phyloP scores from a whole-genome alignment of 768 basidiomycete species.

The Amanita pallidorosea region DNA sequence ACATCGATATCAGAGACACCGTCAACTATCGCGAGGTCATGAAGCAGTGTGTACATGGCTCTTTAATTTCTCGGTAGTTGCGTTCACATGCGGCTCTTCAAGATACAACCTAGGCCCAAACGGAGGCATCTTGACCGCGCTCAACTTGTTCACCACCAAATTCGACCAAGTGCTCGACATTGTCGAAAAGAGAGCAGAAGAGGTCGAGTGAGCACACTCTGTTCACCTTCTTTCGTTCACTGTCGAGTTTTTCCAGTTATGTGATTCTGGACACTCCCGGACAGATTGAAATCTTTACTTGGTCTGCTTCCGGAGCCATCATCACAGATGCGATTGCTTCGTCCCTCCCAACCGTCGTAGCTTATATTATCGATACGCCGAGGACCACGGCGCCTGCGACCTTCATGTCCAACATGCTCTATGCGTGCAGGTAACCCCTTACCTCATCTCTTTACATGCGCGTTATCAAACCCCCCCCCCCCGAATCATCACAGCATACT shows the following conservation, averaged over 20 bases:
- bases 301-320: slow-evolving; percentile 98
- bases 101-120: slow-evolving; percentile 99
- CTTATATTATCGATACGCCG: slow-evolving; percentile 96
- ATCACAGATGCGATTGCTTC: slow-evolving; percentile 97
- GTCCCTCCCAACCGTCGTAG: slow-evolving; percentile 86
- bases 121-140: slow-evolving; percentile 92
- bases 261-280: slow-evolving; percentile 96
- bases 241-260: slow-evolving; percentile 42
- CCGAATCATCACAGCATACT: slow-evolving; percentile 53
- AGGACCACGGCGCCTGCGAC: slow-evolving; percentile 90
- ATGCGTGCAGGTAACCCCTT: slow-evolving; percentile 77
- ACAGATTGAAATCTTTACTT: slow-evolving; percentile 99
- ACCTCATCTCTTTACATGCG: not conserved
- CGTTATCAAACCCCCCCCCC: not conserved
- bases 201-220: slow-evolving; percentile 59
- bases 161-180: slow-evolving; percentile 92
- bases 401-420: slow-evolving; percentile 99
- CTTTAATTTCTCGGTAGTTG: slow-evolving; percentile 11
- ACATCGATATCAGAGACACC: slow-evolving; percentile 97
- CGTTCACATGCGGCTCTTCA: slow-evolving; percentile 7
- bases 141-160: slow-evolving; percentile 98
- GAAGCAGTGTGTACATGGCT: slow-evolving; percentile 78
- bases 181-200: slow-evolving; percentile 84
- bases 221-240: not conserved
- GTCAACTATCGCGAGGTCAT: slow-evolving; percentile 97